A percentile compares a stretch with the other conserved stretches of the same genome.
Conservation (phyloP, 139 green algal genomes). For the Chlorella sp. region DNA sequence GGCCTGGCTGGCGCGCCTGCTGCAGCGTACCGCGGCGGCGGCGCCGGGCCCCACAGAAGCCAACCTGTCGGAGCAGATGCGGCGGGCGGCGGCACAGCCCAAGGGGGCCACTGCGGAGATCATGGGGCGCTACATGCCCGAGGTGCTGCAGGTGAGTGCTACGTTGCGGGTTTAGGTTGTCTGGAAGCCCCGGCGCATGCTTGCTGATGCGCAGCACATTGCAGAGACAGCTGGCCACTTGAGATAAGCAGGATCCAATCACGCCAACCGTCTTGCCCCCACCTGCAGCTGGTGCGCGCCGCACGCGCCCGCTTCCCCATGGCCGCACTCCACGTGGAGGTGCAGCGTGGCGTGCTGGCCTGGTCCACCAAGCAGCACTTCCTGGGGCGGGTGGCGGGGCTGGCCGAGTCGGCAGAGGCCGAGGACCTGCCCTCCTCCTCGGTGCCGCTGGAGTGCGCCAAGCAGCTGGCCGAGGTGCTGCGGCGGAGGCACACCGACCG, state of each 20-base stretch:
- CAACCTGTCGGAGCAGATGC: constrained; percentile 32
- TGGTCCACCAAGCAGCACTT: constrained; percentile 48
- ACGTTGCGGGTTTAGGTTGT: too few relatives aligned
- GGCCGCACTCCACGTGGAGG: not conserved
- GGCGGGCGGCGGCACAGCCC: not conserved
- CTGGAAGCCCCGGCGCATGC: too few relatives aligned
- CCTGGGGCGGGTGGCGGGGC: constrained; percentile 43
- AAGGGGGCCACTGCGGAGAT: constrained; percentile 27
- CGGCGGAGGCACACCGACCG: constrained; percentile 5
- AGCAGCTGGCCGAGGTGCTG: constrained; percentile 11
- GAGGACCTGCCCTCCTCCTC: not conserved
- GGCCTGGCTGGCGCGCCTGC: constrained; percentile 6
- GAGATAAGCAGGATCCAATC: too few relatives aligned
- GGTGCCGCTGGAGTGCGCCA: constrained; percentile 24
- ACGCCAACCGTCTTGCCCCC: too few relatives aligned
- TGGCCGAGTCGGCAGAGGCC: constrained; percentile 25
- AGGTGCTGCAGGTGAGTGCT: constrained; percentile 19
- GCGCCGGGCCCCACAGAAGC: constrained; percentile 39
- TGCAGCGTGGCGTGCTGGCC: constrained; percentile 35
- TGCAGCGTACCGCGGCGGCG: not conserved
- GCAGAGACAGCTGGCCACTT: too few relatives aligned
- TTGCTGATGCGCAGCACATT: too few relatives aligned
- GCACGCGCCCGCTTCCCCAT: constrained; percentile 16
- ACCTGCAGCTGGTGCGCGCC: constrained; percentile 7
- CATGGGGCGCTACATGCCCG: constrained; percentile 23